Evolutionary conservation across 345 rosid species (phyloP).

Genomic region (Eucalyptus cladocalyx): DNA sequence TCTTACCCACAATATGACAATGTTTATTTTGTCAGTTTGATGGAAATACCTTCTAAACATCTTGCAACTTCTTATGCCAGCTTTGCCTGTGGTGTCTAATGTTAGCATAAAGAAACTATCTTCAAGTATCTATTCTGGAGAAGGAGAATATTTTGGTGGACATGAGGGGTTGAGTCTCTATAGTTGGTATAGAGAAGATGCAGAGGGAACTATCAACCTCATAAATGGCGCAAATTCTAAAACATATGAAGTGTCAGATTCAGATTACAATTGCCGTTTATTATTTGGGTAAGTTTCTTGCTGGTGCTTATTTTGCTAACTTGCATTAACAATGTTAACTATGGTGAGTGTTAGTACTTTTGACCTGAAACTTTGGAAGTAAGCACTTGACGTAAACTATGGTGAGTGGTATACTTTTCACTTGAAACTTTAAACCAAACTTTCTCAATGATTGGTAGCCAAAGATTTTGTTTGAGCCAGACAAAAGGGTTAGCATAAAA

Average conservation of each 20-base stretch:
- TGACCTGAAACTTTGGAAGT: background rate
- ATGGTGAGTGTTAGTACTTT: background rate
- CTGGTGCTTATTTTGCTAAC: background rate
- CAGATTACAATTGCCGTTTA: conserved; percentile 73
- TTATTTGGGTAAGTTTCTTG: conserved; percentile 60
- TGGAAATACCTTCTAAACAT: background rate
- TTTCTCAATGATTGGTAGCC: background rate
- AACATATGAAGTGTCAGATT: conserved; percentile 70
- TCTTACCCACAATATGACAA: background rate
- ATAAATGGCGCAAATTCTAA: conserved; percentile 59
- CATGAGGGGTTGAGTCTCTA: conserved; percentile 78
- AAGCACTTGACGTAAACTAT: background rate
- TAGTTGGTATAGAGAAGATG: conserved; percentile 89
- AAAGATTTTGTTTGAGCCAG: background rate
- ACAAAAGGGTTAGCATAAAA: background rate
- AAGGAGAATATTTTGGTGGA: conserved; percentile 94
- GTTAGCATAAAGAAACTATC: conserved; percentile 58
- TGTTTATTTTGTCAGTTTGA: background rate
- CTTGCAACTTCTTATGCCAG: conserved; percentile 33
- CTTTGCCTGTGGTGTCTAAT: conserved; percentile 56
- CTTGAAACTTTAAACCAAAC: background rate
- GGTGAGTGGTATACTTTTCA: background rate
- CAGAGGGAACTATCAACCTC: conserved; percentile 57
- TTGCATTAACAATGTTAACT: background rate
- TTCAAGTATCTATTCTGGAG: conserved; percentile 58